Base-by-base conservation (phyloP, 163 green algal species). In the Prototheca wickerhamii region DNA sequence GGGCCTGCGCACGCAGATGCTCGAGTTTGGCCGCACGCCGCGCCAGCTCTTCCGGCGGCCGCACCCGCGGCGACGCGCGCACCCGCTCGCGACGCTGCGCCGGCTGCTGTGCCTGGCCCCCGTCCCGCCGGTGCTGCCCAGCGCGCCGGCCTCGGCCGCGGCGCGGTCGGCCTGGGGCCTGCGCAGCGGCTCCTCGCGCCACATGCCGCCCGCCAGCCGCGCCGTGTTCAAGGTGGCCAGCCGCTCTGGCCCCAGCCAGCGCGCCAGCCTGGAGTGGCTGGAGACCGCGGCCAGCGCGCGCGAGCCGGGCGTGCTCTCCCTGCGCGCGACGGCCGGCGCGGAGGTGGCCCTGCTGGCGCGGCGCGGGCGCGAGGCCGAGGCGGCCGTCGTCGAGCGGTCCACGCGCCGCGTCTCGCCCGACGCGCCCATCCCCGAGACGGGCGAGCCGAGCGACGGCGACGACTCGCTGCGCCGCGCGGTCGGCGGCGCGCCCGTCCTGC, bases 1-100 rank as follows among this genome's bases (percentile, higher is more conserved):
- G 12, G 46, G 46, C 25, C 65, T 71, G 29, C 72, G 86, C 61
- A 77, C 73, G 58, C 91, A 97, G 82, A 92, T 97, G 57, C 91
- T 89, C 40, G 91, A 98, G 79, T 98, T 97, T 77, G 93, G 93
- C 8, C 89, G 95, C 70, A 90, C 82, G 30, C 93, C 93, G 3
- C 75, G 64, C 42, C 88, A 87, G 74, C 73, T 89, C 2, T 88
- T 89, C 58, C 66, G 34, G 6, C 60, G 66, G 26, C 67, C 66
- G 20, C 82, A 89, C 60, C 68, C 78, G 7, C 60, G 61, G 43
- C 53, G 67, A 2, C 30, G 54, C 12, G 42, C 65, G 25, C 17
- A 12, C 46, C 17, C 43, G 58, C 53, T 4, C 29, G 21, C 53
- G 46, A 31, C 17, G 33, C 44, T 68, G 28, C 64, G 42, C 58